Base-by-base conservation (phyloP, 1,284 basidiomycete species). In the Ustilago trichophora region DNA sequence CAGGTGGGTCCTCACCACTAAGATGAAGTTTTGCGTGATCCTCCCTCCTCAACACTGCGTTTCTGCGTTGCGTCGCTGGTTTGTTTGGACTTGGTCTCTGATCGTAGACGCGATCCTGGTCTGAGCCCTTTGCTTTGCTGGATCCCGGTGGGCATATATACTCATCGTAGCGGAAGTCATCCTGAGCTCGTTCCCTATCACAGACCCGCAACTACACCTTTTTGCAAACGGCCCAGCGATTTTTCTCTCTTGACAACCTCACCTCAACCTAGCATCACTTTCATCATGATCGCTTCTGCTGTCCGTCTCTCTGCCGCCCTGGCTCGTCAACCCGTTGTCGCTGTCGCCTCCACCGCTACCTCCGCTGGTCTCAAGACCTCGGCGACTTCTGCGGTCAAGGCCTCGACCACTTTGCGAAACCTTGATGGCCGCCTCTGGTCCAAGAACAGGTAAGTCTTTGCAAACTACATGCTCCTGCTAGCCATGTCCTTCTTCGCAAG, bases 311-410 rank as follows among this genome's bases (percentile, higher is more conserved):
- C 67, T 13, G 57, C 67, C 36, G 43, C 67, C 24, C 62, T 70
- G 9, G 62, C 44, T 24, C 62, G 67, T 33, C 67, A 65, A 57
- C 62, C n/a, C 27, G 41, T 44, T 27, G 51, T 42, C 25, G 56
- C 35, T 16, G 43, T 46, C 12, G 50, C 47, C 19, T 54, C 65
- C 36, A 52, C 57, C 26, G 49, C 66, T n/a, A 52, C 44, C 24
- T 32, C 66, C 10, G 66, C 66, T 16, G 67, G 62, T 54, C 50
- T 70, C 53, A 65, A 60, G 57, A 65, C 67, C 45, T 70, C 62
- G 33, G 62, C 67, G 10, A 37, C 52, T 19, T 32, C 62, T 3
- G 49, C 57, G 32, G 29, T 62, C 43, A 41, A 46, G 40, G 53
- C 67, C 31, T 47, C 67, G 13, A 60, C 57, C 19, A 55, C 51